Conservation (phyloP, 768 basidiomycete genomes). For the Tylopilus plumbeoviolaceoides region DNA sequence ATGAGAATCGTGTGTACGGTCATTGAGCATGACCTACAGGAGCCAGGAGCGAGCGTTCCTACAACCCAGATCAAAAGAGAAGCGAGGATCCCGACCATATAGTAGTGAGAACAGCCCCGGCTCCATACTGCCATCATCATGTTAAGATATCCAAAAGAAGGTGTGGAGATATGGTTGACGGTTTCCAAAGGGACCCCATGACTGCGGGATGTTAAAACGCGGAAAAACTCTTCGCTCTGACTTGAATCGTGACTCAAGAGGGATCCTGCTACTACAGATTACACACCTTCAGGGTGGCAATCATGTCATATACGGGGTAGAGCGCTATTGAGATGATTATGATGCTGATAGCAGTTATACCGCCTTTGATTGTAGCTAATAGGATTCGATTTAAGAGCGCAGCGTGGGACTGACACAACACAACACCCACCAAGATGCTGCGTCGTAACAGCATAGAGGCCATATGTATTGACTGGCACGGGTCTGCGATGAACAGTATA, state of each 20-base stretch:
- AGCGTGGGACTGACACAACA: background rate
- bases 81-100: constrained; percentile 15
- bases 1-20: background rate
- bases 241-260: background rate
- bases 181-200: constrained; percentile 23
- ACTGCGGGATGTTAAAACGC: constrained; percentile 8
- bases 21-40: constrained; percentile 15
- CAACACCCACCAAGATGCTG: constrained; percentile 17
- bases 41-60: constrained; percentile 22
- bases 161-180: constrained; percentile 21
- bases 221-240: constrained; percentile 30
- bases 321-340: constrained; percentile 28
- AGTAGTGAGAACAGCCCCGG: constrained; percentile 21
- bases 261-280: background rate
- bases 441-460: constrained; percentile 18
- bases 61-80: constrained; percentile 19
- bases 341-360: constrained; percentile 26
- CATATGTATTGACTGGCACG: constrained; percentile 25
- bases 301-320: constrained; percentile 16
- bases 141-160: constrained; percentile 18
- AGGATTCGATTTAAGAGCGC: background rate
- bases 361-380: constrained; percentile 26
- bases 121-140: constrained; percentile 14
- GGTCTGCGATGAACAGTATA: constrained; percentile 20
- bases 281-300: constrained; percentile 19